These are phyloP conservation scores for Beauveria medogensis DNA, from an alignment of 2,329 filamentous ascomycete genomes.

Conservation along the genomic window DNA sequence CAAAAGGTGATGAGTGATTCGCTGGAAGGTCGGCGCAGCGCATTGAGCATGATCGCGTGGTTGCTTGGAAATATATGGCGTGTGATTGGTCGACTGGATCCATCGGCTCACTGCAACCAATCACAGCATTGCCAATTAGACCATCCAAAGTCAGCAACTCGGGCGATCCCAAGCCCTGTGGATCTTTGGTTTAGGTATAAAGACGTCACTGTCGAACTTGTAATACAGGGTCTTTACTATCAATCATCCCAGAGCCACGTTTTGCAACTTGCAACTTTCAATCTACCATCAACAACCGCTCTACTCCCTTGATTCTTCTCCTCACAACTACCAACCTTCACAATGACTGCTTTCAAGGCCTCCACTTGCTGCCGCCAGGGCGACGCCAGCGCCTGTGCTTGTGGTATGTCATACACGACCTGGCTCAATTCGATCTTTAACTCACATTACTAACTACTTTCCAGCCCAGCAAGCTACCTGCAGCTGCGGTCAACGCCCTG, in stretches of 20 bases:
- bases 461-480: conserved; percentile 60
- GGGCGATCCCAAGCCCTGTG: background rate
- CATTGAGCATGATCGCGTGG: background rate
- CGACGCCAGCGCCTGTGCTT: conserved; percentile 41
- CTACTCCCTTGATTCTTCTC: background rate
- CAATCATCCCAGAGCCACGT: background rate
- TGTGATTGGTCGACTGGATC: background rate
- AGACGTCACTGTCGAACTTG: conserved; percentile 7
- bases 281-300: background rate
- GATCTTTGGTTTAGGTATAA: conserved; percentile 8
- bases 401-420: conserved; percentile 37
- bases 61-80: background rate
- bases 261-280: background rate
- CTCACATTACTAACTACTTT: background rate
- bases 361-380: conserved; percentile 51
- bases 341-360: conserved; percentile 21
- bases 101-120: background rate
- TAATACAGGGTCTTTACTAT: background rate
- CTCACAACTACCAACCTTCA: background rate
- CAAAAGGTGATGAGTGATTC: conserved; percentile 1
- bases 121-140: background rate
- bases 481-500: conserved; percentile 83
- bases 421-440: background rate
- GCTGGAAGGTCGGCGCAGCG: background rate
- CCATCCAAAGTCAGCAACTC: background rate